Evolutionary conservation across 2,329 filamentous ascomycete species (phyloP), one percentile per base, ranked within the genome.

Genomic region (Pestalotiopsis sp.): DNA sequence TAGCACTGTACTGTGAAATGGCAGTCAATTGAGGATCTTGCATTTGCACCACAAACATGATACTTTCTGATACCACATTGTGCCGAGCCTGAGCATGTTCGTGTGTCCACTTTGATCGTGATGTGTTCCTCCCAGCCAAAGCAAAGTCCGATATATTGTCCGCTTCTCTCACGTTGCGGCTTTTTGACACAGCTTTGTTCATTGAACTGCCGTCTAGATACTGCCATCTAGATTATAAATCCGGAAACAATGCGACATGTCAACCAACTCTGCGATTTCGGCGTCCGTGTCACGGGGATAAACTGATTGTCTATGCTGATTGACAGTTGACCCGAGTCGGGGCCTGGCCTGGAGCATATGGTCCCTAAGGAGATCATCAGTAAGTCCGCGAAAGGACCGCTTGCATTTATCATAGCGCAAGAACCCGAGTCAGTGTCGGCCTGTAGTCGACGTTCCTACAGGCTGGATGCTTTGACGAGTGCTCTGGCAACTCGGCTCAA

Each of bases 11-110:
- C 68, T 70, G 66, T 70, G 63, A 62, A 69, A 66, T 41, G 59
- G 52, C 68, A 70, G 68, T 68, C 68, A 66, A 70, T 68, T 64
- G 59, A 68, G 68, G 68, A 68, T 68, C 65, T 70, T 70, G 68
- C 68, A 70, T 68, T 70, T 70, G 66, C 68, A 68, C 56, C 65
- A 64, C 41, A 62, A 64, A 63, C 59, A 67, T 25, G 23, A 61
- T 41, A 36, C 57, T 12, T 61, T 38, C 41, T 45, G 39, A 49
- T 49, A 63, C 60, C 31, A 59, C 27, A 52, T n/a, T 52, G 45
- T 20, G 17, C 17, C 57, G 14, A 60, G 11, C 11, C 23, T 27
- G 57, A 23, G 57, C 12, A 27, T 27, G 25, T 36, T 17, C 20
- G 17, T 52, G 14, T 27, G 25, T 60, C 17, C 20, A n/a, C 11